Conservation (phyloP, 2,329 filamentous ascomycete genomes). For the Calonectria multiphialidica region DNA sequence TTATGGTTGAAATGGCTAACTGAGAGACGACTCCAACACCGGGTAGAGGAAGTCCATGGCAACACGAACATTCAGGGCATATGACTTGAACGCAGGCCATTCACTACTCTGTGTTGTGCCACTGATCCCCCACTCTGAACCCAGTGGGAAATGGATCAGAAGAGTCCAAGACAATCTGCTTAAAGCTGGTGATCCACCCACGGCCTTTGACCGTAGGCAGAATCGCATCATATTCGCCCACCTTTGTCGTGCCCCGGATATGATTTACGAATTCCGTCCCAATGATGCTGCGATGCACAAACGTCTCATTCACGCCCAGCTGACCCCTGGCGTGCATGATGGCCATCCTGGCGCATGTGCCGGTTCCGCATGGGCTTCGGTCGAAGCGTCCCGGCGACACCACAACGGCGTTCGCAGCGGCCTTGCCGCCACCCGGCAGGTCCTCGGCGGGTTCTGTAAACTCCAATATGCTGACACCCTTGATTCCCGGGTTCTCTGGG, state of each 20-base stretch:
- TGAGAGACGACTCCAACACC: no score
- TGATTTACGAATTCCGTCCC: conserved; percentile 49
- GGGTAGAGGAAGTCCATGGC: no score
- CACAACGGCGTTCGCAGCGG: conserved; percentile 51
- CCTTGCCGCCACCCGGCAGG: conserved; percentile 8
- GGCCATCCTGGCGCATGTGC: conserved; percentile 55
- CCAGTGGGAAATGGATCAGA: conserved; percentile 17
- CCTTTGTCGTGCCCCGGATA: conserved; percentile 14
- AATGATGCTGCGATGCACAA: neutral
- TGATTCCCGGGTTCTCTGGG: conserved; percentile 56
- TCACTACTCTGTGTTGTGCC: neutral
- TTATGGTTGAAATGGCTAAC: no score
- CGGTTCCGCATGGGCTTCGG: conserved; percentile 58
- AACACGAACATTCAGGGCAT: no score
- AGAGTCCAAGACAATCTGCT: conserved; percentile 20
- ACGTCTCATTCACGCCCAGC: conserved; percentile 37
- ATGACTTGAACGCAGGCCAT: neutral
- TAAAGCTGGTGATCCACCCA: conserved; percentile 23
- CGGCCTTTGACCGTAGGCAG: conserved; percentile 13
- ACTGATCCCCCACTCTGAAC: conserved; percentile 11
- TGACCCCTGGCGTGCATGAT: conserved; percentile 54
- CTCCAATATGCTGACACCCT: conserved; percentile 52
- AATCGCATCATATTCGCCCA: neutral
- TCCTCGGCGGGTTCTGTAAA: conserved; percentile 52
- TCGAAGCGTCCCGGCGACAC: conserved; percentile 58